phyloP scores from a whole-genome alignment of 768 basidiomycete genomes.

The Tephrocybe sp. region DNA sequence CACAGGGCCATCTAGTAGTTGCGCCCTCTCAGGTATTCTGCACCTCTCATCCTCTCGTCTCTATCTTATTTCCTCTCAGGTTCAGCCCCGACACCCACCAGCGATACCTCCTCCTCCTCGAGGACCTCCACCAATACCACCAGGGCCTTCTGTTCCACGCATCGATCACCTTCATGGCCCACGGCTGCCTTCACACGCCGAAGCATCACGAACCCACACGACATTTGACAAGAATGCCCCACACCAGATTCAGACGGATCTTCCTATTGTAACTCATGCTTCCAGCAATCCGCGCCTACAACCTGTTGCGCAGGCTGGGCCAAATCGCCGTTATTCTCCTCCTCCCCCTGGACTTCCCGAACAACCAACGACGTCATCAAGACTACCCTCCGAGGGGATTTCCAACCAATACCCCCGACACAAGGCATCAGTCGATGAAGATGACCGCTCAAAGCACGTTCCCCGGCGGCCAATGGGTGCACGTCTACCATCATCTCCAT shows the following conservation, averaged over 20 bases:
- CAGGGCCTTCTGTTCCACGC: not conserved
- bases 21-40: not conserved
- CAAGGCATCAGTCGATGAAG: not conserved
- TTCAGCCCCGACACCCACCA: not conserved
- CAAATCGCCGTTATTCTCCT: too few relatives aligned
- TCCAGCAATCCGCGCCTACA: not conserved
- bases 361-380: not conserved
- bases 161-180: not conserved
- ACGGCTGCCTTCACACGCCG: not conserved
- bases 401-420: not conserved
- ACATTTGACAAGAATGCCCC: conserved; percentile 7
- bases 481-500: conserved; percentile 3
- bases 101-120: conserved; percentile 19
- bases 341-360: not conserved
- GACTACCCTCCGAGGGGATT: not conserved
- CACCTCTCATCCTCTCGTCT: not conserved
- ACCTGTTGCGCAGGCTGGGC: too few relatives aligned
- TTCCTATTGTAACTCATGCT: not conserved
- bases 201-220: too few relatives aligned
- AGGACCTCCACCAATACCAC: conserved; percentile 16
- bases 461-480: conserved; percentile 6
- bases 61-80: not conserved
- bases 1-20: not conserved
- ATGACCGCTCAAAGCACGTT: not conserved
- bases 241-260: not conserved